phyloP scores from a whole-genome alignment of 306 rosid genomes.

The Citrullus colocynthis region DNA sequence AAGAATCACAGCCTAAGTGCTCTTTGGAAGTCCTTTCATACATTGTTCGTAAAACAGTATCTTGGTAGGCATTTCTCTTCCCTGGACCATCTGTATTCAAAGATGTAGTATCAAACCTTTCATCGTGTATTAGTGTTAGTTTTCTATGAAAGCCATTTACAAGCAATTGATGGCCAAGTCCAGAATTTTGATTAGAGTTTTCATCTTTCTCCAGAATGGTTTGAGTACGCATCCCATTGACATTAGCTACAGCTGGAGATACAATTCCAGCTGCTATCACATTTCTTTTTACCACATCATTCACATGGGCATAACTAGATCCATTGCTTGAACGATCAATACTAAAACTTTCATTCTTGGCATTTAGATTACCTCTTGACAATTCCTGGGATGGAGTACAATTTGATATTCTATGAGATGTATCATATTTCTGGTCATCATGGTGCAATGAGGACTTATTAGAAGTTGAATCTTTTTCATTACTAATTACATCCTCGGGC shows the following conservation, averaged over 20 bases:
- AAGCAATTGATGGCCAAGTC: slow-evolving; percentile 60
- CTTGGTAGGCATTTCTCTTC: slow-evolving; percentile 24
- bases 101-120: slow-evolving; percentile 28
- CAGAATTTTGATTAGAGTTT: slow-evolving; percentile 49
- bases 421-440: neutral
- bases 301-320: slow-evolving; percentile 16
- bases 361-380: slow-evolving; percentile 6
- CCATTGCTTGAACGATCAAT: slow-evolving; percentile 19
- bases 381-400: neutral
- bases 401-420: neutral
- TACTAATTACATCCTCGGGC: slow-evolving; percentile 16
- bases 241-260: slow-evolving; percentile 20
- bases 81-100: slow-evolving; percentile 32
- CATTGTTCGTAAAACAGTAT: neutral
- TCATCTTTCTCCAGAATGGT: slow-evolving; percentile 25
- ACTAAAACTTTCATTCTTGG: slow-evolving; percentile 11
- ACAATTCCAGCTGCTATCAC: slow-evolving; percentile 24
- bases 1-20: slow-evolving; percentile 30
- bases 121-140: slow-evolving; percentile 29
- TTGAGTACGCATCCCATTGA: slow-evolving; percentile 12
- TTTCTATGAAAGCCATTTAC: slow-evolving; percentile 52
- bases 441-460: neutral
- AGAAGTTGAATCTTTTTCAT: slow-evolving; percentile 19
- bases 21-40: slow-evolving; percentile 27
- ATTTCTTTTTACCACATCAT: slow-evolving; percentile 14